These are phyloP conservation scores for Nicotiana sylvestris DNA, from an alignment of 257 asterid genomes.

Conservation along the genomic window DNA sequence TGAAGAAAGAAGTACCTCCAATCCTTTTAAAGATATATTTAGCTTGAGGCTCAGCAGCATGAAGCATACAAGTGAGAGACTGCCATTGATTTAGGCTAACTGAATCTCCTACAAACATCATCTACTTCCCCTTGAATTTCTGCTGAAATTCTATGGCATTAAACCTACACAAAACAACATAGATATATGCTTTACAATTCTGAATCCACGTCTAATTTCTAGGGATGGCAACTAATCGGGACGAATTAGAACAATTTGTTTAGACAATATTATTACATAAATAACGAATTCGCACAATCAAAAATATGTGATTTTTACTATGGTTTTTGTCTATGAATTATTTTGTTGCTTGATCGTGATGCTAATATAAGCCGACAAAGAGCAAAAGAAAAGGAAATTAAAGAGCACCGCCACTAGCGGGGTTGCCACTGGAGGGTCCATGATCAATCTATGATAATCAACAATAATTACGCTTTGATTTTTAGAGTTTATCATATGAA, in stretches of 20 bases:
- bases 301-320: not conserved
- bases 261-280: not conserved
- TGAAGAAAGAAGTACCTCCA: slow-evolving; percentile 26
- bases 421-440: no score
- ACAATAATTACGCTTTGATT: not conserved
- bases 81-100: slow-evolving; percentile 47
- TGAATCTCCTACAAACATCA: slow-evolving; percentile 52
- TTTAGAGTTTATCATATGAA: not conserved
- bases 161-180: slow-evolving; percentile 20
- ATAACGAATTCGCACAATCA: no score
- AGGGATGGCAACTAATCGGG: not conserved
- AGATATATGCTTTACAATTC: not conserved
- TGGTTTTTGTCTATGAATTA: not conserved
- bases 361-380: not conserved
- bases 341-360: not conserved
- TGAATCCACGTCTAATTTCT: no score
- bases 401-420: not conserved
- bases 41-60: slow-evolving; percentile 27
- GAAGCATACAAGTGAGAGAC: slow-evolving; percentile 39
- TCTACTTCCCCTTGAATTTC: slow-evolving; percentile 29
- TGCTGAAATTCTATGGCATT: slow-evolving; percentile 16
- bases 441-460: no score
- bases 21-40: slow-evolving; percentile 5
- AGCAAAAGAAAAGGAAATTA: no score
- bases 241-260: not conserved